Percentiles rank a stretch among this genome's conserved stretches.
Evolutionary conservation across 257 asterid genomes (phyloP).

Genomic region (Fraxinus quadrangulata): DNA sequence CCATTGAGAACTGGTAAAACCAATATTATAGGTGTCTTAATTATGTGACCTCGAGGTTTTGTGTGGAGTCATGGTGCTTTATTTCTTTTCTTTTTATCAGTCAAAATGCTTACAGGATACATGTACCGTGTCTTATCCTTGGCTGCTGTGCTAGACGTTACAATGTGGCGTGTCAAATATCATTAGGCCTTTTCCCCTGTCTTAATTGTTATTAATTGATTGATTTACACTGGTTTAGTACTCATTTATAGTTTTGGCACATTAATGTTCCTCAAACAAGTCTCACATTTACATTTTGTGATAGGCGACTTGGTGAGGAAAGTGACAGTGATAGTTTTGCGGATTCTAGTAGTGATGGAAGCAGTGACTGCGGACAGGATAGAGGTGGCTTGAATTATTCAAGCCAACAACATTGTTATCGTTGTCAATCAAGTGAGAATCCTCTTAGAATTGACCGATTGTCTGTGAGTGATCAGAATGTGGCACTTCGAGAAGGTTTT

Average conservation of each 20-base stretch:
- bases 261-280: background rate
- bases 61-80: background rate
- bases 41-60: background rate
- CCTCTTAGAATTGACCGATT: constrained; percentile 39
- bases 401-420: constrained; percentile 37
- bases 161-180: background rate
- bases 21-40: background rate
- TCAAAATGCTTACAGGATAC: background rate
- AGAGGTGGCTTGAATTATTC: constrained; percentile 49
- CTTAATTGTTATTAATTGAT: background rate
- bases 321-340: constrained; percentile 66
- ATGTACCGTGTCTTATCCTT: background rate
- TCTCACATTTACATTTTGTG: constrained; percentile 21
- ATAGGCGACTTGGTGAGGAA: constrained; percentile 80
- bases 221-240: background rate
- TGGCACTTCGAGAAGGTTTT: constrained; percentile 69
- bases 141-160: background rate
- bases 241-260: background rate
- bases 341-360: constrained; percentile 91
- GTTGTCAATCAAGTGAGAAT: constrained; percentile 29
- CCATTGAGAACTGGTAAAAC: background rate
- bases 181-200: background rate
- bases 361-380: constrained; percentile 88
- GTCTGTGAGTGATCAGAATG: constrained; percentile 47
- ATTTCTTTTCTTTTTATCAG: background rate